phyloP scores from a whole-genome alignment of 2,329 filamentous ascomycete genomes.

The Colletotrichum euphorbiae region DNA sequence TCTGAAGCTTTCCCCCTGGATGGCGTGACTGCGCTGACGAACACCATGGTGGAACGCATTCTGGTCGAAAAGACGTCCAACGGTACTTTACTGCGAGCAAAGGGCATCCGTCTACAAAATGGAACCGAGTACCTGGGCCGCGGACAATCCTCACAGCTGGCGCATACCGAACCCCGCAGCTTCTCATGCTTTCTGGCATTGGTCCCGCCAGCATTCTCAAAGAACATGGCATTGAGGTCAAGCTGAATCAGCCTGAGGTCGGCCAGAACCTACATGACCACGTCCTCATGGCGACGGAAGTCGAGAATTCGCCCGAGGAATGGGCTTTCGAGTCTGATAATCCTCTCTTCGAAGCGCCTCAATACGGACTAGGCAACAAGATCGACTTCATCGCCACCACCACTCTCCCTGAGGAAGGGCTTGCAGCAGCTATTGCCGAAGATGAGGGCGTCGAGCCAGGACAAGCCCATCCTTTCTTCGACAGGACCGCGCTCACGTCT shows the following conservation, averaged over 20 bases:
- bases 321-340: slow-evolving; percentile 46
- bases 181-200: slow-evolving; percentile 65
- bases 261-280: slow-evolving; percentile 62
- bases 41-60: slow-evolving; percentile 43
- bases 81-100: slow-evolving; percentile 31
- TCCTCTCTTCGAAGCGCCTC: slow-evolving; percentile 49
- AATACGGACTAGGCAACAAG: slow-evolving; percentile 51
- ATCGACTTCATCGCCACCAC: slow-evolving; percentile 52
- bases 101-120: slow-evolving; percentile 46
- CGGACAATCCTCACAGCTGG: slow-evolving; percentile 58
- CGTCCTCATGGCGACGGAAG: slow-evolving; percentile 55
- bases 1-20: slow-evolving; percentile 44
- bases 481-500: slow-evolving; percentile 23
- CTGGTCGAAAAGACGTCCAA: slow-evolving; percentile 24
- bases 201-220: slow-evolving; percentile 56
- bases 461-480: slow-evolving; percentile 48
- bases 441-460: slow-evolving; percentile 46
- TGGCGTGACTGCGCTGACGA: slow-evolving; percentile 43
- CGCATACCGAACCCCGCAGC: slow-evolving; percentile 62
- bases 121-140: slow-evolving; percentile 44
- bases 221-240: slow-evolving; percentile 53
- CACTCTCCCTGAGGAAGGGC: slow-evolving; percentile 44
- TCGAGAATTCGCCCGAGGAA: slow-evolving; percentile 49
- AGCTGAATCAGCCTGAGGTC: slow-evolving; percentile 59
- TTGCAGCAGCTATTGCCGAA: slow-evolving; percentile 48